Base-by-base conservation (phyloP, 805 yeast species). In the Yamadazyma philogaea region DNA sequence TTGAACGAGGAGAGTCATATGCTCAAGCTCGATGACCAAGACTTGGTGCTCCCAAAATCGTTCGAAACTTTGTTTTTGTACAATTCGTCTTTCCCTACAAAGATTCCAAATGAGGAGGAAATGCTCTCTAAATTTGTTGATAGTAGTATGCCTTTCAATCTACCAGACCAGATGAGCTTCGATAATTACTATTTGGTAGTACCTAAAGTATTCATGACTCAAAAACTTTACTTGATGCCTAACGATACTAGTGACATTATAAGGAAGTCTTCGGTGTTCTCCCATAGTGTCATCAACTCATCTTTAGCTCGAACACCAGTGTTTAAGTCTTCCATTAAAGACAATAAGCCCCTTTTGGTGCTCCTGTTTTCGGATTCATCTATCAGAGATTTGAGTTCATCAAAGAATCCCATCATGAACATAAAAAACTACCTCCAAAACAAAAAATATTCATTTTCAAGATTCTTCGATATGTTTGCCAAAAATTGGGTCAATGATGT, bases 381-480 rank as follows among this genome's bases (percentile, higher is more conserved):
- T 38, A 10, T 37, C 39, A 8, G 21, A 46, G 54, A 21, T 2
- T 48, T 45, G 21, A 26, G 33, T 14, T 14, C 15, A 6, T 12
- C 21, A 20, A 41, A 43, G 30, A 48, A 47, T 17, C 51, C 61
- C 5, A 53, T 59, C 4, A 48, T 56, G 48, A 58, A 48, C 26
- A 42, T 57, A 24, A 54, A 51, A 28, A 54, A 55, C 26, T 59
- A 57, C 40, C 44, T 60, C 11, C 18, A 14, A 4, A 43, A 35
- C 8, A 17, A 36, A 16, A 47, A 43, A 15, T 22, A 34, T 27
- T 33, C 49, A 4, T 55, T 69, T 28, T 70, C 56, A 8, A 42
- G 42, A 8, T 64, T 71, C 39, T 72, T 75, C 51, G 78, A 74
- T 45, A 44, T 50, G 1, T 61, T 75, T 51, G 73, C 77, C 0